Base-by-base conservation (phyloP, 257 asterid species). In the Handroanthus guayacan region DNA sequence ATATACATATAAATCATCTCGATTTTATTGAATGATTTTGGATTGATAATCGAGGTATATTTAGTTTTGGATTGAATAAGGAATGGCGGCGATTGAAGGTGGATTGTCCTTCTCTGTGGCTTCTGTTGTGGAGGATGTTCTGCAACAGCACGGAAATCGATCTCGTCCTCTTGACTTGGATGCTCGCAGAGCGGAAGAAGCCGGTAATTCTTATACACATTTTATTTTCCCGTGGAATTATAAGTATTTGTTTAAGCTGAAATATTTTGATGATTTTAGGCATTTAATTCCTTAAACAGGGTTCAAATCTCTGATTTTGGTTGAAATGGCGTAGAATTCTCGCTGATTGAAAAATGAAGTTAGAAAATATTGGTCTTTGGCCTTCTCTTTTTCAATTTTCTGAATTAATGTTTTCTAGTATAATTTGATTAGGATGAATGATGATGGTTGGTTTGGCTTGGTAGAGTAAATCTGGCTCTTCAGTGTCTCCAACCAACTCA, bases 101-200 rank as follows among this genome's bases (percentile, higher is more conserved):
- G 88, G 86, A 48, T 84, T 88, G 76, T 71, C 91, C 67, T 89
- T 92, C 80, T 95, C 98, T 12, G 94, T 76, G 73, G 95, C 92
- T 68, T 87, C 97, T 6, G 86, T 92, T 6, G 97, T 95, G 75
- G 99, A 92, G 85, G 93, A 87, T 85, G 93, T 95, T 76, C 94
- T 95, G 78, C 97, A 91, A 66, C 98, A 91, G 84, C 99, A 93
- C 74, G 96, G 92, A 1, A 80, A 58, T 64, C 87, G 89, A 81
- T 89, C 97, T 41, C 85, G 93, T 5, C 82, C 58, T 54, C 89
- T 92, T 48, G 98, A 92, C 90, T 86, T 93, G 81, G 99, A 95
- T 64, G 96, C 97, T 44, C 91, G 99, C 11, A 82, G 94, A 78
- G 99, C 98, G 9, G 96, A 91, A 72, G 98, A 92, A 87, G 95